Percentiles rank a stretch among this genome's conserved stretches.
Conservation (phyloP, 2,329 filamentous ascomycete species). For the Trichoderma sp. region DNA sequence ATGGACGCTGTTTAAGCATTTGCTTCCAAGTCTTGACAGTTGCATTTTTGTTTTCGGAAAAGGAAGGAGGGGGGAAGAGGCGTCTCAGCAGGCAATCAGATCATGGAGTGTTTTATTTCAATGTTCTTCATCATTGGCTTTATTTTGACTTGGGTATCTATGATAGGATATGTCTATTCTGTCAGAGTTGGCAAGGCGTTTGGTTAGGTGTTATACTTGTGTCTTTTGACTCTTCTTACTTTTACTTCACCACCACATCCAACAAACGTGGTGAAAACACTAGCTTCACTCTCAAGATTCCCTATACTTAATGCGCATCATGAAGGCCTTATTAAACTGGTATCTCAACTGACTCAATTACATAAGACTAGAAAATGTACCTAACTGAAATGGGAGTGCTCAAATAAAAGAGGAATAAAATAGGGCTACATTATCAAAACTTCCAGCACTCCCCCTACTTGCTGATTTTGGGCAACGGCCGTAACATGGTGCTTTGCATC, state of each 20-base stretch:
- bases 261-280: neutral
- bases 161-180: neutral
- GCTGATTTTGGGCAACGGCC: slow-evolving; percentile 21
- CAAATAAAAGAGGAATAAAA: slow-evolving; percentile 35
- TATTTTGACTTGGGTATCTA: neutral
- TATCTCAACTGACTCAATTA: slow-evolving; percentile 49
- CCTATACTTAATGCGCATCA: neutral
- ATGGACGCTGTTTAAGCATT: slow-evolving; percentile 67
- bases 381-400: slow-evolving; percentile 36
- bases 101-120: neutral
- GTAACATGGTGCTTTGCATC: slow-evolving; percentile 25
- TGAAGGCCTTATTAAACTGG: slow-evolving; percentile 32
- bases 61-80: no score
- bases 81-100: slow-evolving; percentile 1
- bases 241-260: neutral
- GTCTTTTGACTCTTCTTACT: neutral
- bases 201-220: neutral
- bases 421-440: slow-evolving; percentile 38
- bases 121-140: neutral
- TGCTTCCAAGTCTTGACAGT: neutral
- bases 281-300: neutral
- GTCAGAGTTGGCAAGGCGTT: neutral
- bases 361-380: slow-evolving; percentile 44
- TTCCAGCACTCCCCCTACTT: slow-evolving; percentile 26
- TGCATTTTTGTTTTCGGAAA: neutral